phyloP scores from a whole-genome alignment of 2,329 filamentous ascomycete species.

The Exophiala spinifera region DNA sequence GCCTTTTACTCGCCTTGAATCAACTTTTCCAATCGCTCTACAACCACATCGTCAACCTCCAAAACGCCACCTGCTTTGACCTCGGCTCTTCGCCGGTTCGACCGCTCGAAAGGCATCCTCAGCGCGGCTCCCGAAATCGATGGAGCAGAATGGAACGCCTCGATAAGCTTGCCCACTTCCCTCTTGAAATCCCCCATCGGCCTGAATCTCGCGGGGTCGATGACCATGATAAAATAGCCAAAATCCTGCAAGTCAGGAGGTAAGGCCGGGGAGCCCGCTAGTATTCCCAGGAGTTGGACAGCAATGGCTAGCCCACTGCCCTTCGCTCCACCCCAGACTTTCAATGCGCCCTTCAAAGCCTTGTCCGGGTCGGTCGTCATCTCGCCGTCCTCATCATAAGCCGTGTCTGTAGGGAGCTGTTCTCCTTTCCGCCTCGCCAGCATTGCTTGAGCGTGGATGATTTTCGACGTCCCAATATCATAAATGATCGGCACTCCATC shows the following conservation, averaged over 20 bases:
- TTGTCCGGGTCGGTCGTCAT: conserved; percentile 14
- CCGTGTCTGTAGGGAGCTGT: conserved; percentile 13
- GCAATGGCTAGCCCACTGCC: conserved; percentile 19
- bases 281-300: conserved; percentile 15
- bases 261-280: conserved; percentile 16
- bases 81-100: conserved; percentile 8
- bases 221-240: conserved; percentile 16
- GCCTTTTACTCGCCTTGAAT: not conserved
- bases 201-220: conserved; percentile 16
- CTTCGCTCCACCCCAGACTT: conserved; percentile 16
- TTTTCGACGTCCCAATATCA: conserved; percentile 19
- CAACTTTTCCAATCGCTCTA: conserved; percentile 12
- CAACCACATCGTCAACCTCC: conserved; percentile 17
- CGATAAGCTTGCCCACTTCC: conserved; percentile 12
- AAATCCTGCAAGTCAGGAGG: conserved; percentile 14
- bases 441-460: conserved; percentile 17
- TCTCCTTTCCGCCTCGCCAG: conserved; percentile 10
- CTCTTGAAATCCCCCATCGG: conserved; percentile 20
- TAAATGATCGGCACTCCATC: conserved; percentile 15
- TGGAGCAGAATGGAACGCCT: conserved; percentile 11
- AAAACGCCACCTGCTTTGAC: conserved; percentile 4
- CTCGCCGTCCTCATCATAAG: conserved; percentile 13
- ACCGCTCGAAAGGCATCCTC: conserved; percentile 15
- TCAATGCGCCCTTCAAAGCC: conserved; percentile 14
- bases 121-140: conserved; percentile 7